Evolutionary conservation across 257 asterid species (phyloP).

Genomic region (Mitragyna speciosa): DNA sequence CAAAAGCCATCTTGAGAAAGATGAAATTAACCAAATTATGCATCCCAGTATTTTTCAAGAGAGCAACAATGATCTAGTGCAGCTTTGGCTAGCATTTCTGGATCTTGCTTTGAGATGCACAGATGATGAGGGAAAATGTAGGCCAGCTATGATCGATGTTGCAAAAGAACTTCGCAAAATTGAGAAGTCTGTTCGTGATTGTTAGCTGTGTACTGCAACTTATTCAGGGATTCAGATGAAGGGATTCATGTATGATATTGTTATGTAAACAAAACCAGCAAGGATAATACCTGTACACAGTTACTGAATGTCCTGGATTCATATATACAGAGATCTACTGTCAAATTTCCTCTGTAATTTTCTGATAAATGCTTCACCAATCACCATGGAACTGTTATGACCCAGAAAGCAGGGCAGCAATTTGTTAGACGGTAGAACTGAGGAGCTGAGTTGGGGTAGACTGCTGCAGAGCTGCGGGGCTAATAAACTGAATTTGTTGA

Average conservation of each 20-base stretch:
- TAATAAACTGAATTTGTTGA: too few species aligned
- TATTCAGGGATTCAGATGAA: background rate
- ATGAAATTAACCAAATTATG: background rate
- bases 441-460: too few species aligned
- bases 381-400: too few species aligned
- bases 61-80: background rate
- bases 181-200: background rate
- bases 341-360: too few species aligned
- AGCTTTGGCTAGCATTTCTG: background rate
- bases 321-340: too few species aligned
- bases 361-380: too few species aligned
- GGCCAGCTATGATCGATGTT: conserved; percentile 11
- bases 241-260: background rate
- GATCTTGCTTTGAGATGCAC: conserved; percentile 14
- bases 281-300: too few species aligned
- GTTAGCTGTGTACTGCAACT: background rate
- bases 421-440: too few species aligned
- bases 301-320: too few species aligned
- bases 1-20: background rate
- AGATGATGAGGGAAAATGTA: background rate
- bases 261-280: too few species aligned
- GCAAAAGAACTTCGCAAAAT: conserved; percentile 13
- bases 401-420: too few species aligned
- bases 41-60: background rate
- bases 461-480: too few species aligned